Percentiles rank a stretch among this genome's conserved stretches.
phyloP scores from a whole-genome alignment of 805 yeast genomes.

The Lipomyces starkeyi region DNA sequence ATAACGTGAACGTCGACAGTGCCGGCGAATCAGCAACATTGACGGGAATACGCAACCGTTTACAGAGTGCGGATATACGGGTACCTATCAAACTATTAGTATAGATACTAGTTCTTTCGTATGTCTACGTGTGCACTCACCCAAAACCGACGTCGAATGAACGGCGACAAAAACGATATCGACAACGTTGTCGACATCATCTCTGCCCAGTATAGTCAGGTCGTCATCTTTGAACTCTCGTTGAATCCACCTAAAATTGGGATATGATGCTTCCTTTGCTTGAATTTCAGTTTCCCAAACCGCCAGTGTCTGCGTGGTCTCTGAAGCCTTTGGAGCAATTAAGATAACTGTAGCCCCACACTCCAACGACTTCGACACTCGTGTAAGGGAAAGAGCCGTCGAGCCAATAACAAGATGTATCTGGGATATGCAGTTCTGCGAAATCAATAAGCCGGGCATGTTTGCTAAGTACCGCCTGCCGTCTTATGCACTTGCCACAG shows the following conservation, averaged over 20 bases:
- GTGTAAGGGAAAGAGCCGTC: slow-evolving; percentile 33
- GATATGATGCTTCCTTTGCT: not conserved
- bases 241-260: slow-evolving; percentile 40
- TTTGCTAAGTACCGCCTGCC: not conserved
- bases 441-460: slow-evolving; percentile 32
- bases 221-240: slow-evolving; percentile 52
- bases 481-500: not conserved
- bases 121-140: slow-evolving; percentile 6
- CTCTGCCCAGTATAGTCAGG: slow-evolving; percentile 64
- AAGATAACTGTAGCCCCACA: slow-evolving; percentile 33
- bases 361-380: slow-evolving; percentile 31
- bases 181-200: slow-evolving; percentile 64
- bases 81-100: slow-evolving; percentile 43
- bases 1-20: slow-evolving; percentile 73
- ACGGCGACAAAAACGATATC: slow-evolving; percentile 77
- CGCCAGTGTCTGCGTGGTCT: not conserved
- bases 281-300: slow-evolving; percentile 17
- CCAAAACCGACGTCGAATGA: slow-evolving; percentile 36
- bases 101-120: not conserved
- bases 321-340: slow-evolving; percentile 17
- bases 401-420: slow-evolving; percentile 35
- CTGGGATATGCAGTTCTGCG: slow-evolving; percentile 32
- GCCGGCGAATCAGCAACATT: slow-evolving; percentile 78
- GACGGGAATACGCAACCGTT: slow-evolving; percentile 73
- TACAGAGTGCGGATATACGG: slow-evolving; percentile 59